phyloP scores from a whole-genome alignment of 768 basidiomycete species.

The Mycena pura region DNA sequence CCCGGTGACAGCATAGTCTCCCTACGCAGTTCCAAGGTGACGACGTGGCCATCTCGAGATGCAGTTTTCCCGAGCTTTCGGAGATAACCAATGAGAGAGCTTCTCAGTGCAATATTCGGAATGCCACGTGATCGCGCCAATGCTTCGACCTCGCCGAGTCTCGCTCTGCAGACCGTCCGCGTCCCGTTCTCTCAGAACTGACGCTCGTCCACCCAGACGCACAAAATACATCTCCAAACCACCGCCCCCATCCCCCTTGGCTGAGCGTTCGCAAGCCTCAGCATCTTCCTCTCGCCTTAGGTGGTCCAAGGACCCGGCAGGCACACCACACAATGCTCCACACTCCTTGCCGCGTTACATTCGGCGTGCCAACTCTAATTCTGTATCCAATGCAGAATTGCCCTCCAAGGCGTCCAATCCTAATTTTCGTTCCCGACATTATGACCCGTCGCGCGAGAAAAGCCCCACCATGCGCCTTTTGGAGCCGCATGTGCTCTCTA shows the following conservation, averaged over 20 bases:
- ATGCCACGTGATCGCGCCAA: conserved; percentile 8
- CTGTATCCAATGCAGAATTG: conserved; percentile 4
- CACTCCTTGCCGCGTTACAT: conserved; percentile 9
- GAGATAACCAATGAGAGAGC: not conserved
- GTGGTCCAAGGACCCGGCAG: conserved; percentile 13
- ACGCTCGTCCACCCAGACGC: conserved; percentile 3
- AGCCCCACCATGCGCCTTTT: conserved; percentile 49
- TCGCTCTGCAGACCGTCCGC: conserved; percentile 4
- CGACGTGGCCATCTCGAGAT: conserved; percentile 5
- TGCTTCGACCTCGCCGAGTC: not conserved
- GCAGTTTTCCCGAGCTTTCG: conserved; percentile 17
- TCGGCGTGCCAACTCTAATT: conserved; percentile 11
- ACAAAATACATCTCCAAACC: not conserved
- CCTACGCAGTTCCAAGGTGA: conserved; percentile 4
- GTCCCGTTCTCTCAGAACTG: conserved; percentile 5
- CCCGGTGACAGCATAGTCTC: too few species aligned
- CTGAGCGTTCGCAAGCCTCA: too few species aligned
- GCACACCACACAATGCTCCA: not conserved
- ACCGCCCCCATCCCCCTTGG: too few species aligned
- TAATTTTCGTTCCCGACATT: conserved; percentile 48
- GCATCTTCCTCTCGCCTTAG: conserved; percentile 8
- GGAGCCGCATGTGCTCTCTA: conserved; percentile 67
- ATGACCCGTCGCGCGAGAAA: conserved; percentile 39
- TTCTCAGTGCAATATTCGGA: not conserved
- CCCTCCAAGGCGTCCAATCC: conserved; percentile 22